phyloP scores from a whole-genome alignment of 495 filamentous ascomycete genomes.

The Emericellopsis terricola region DNA sequence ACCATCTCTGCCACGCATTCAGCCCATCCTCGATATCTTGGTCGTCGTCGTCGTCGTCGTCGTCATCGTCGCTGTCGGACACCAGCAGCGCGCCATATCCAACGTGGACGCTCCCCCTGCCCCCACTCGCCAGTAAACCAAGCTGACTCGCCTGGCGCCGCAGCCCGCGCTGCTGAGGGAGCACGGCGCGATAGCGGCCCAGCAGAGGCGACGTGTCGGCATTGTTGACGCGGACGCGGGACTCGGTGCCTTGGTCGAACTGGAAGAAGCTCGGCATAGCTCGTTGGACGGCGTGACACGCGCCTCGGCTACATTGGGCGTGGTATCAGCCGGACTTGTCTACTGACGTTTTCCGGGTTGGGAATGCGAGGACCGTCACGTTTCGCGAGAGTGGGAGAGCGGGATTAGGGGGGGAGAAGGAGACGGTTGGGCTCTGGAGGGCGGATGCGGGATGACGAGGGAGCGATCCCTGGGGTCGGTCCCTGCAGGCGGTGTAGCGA shows the following conservation, averaged over 20 bases:
- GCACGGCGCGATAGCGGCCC: conserved; percentile 42
- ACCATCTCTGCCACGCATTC: conserved; percentile 11
- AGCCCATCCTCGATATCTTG: conserved; percentile 16
- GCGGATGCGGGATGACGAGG: too few species aligned
- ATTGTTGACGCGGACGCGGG: conserved; percentile 15
- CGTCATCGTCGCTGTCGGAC: conserved; percentile 9
- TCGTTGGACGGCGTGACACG: too few species aligned
- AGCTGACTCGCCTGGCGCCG: conserved; percentile 5
- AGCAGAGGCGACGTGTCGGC: conserved; percentile 35
- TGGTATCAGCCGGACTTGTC: too few species aligned
- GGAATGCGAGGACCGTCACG: too few species aligned
- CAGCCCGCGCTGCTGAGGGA: conserved; percentile 9
- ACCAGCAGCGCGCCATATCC: conserved; percentile 26
- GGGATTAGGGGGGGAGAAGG: too few species aligned
- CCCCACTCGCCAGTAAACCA: conserved; percentile 16
- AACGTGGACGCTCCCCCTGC: conserved; percentile 27
- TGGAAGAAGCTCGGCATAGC: conserved; percentile 41
- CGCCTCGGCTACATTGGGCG: too few species aligned
- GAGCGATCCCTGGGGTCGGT: too few species aligned
- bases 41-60: conserved; percentile 7
- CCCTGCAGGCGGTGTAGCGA: too few species aligned
- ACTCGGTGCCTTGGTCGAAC: conserved; percentile 41
- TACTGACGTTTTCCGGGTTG: too few species aligned
- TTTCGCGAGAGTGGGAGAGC: too few species aligned
- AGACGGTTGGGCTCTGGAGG: too few species aligned